These are phyloP conservation scores for Auxenochlorella pyrenoidosa DNA, from an alignment of 139 green algal species.

Conservation along the genomic window DNA sequence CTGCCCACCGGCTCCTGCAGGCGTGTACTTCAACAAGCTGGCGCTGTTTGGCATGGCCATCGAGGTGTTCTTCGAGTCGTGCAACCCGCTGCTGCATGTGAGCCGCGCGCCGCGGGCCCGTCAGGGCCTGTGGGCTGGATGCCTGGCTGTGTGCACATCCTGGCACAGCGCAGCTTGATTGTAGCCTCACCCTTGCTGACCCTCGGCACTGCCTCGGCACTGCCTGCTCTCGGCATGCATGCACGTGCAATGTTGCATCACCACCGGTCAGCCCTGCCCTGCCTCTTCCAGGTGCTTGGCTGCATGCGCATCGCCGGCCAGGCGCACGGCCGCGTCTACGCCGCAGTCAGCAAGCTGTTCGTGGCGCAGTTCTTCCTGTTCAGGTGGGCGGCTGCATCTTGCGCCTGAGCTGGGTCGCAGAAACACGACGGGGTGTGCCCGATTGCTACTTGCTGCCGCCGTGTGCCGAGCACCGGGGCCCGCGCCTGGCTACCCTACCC, in stretches of 20 bases:
- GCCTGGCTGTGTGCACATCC: not conserved
- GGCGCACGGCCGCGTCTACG: constrained; percentile 2
- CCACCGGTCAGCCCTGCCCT: not conserved
- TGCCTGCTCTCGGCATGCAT: too few species aligned
- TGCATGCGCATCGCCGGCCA: constrained; percentile 43
- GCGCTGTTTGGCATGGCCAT: constrained; percentile 52
- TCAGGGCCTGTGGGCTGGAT: not conserved
- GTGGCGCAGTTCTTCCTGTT: constrained; percentile 49
- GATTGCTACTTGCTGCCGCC: not conserved
- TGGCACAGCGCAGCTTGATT: too few species aligned
- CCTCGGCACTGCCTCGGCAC: too few species aligned
- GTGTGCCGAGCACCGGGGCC: too few species aligned
- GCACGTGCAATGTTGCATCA: too few species aligned
- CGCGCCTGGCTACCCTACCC: not conserved
- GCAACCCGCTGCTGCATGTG: constrained; percentile 52
- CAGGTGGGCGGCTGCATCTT: not conserved
- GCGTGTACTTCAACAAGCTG: constrained; percentile 47
- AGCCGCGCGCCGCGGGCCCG: not conserved
- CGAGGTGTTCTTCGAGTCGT: constrained; percentile 55
- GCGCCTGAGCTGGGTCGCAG: not conserved
- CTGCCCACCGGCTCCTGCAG: not conserved
- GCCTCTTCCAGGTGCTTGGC: constrained; percentile 30
- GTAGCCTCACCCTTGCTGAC: too few species aligned
- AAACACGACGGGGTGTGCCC: not conserved
- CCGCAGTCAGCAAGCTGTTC: constrained; percentile 30